These are phyloP conservation scores for Fraxinus anomala DNA, from an alignment of 257 asterid species.

Conservation along the genomic window DNA sequence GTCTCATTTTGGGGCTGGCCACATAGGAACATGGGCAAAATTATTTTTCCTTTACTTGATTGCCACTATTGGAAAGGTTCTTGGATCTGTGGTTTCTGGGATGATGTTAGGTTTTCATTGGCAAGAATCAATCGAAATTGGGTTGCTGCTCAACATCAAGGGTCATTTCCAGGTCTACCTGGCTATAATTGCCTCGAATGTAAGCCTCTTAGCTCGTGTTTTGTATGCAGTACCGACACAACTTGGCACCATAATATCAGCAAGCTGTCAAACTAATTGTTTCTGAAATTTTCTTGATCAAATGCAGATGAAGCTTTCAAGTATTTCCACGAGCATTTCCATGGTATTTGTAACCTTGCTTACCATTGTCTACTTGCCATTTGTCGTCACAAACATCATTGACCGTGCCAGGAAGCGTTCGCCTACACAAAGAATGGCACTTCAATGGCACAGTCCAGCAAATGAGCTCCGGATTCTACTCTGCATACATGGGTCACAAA, in stretches of 20 bases:
- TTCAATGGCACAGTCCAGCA: conserved; percentile 65
- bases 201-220: conserved; percentile 32
- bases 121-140: conserved; percentile 86
- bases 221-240: neutral
- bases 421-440: conserved; percentile 81
- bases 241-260: neutral
- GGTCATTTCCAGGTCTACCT: conserved; percentile 87
- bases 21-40: conserved; percentile 45
- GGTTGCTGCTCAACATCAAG: conserved; percentile 72
- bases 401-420: conserved; percentile 77
- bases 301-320: conserved; percentile 61
- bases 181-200: conserved; percentile 60
- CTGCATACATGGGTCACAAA: conserved; percentile 62
- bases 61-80: conserved; percentile 60
- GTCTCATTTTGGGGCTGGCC: conserved; percentile 35
- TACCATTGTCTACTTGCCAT: conserved; percentile 68
- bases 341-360: conserved; percentile 62
- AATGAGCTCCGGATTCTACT: conserved; percentile 64
- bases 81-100: conserved; percentile 70
- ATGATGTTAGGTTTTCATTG: conserved; percentile 76
- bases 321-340: conserved; percentile 55
- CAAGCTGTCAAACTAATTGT: neutral
- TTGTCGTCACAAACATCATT: conserved; percentile 66
- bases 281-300: neutral
- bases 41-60: conserved; percentile 45